Evolutionary conservation across 768 basidiomycete species (phyloP).

Genomic region (Mycena floridula): DNA sequence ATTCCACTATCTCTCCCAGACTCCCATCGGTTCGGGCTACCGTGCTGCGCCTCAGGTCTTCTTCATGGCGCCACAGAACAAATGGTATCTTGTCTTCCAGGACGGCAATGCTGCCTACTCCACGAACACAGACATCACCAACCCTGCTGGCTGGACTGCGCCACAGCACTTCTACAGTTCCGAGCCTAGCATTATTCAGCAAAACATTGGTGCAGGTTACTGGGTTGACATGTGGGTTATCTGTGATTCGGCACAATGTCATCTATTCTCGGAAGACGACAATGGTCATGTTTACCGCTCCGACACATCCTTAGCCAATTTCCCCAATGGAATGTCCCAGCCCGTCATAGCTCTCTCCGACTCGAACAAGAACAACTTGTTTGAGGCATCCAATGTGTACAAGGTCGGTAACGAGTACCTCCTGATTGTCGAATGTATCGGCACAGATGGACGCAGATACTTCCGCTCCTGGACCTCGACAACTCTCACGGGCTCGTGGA

Average conservation of each 20-base stretch:
- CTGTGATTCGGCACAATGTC: constrained; percentile 1
- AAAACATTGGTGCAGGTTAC: constrained; percentile 2
- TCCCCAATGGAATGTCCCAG: constrained; percentile 4
- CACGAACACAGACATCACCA: constrained; percentile 3
- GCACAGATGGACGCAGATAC: constrained; percentile 9
- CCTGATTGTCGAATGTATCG: constrained; percentile 11
- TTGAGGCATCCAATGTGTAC: constrained; percentile 12
- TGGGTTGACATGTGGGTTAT: constrained; percentile 6
- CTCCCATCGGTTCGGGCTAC: constrained; percentile 3
- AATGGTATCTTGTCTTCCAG: constrained; percentile 5
- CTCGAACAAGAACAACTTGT: constrained; percentile 7
- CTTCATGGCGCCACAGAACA: constrained; percentile 1
- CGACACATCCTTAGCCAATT: constrained; percentile 1
- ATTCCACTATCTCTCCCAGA: constrained; percentile 3
- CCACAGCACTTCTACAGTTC: not conserved
- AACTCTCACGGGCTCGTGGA: constrained; percentile 9
- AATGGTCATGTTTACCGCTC: constrained; percentile 7
- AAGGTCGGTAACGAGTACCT: constrained; percentile 5
- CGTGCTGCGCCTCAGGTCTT: constrained; percentile 6
- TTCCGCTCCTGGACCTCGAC: constrained; percentile 13
- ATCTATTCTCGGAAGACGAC: constrained; percentile 3
- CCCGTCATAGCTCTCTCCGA: constrained; percentile 2
- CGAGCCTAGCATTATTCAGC: not conserved
- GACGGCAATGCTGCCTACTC: constrained; percentile 3
- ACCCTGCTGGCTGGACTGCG: constrained; percentile 1